Evolutionary conservation across 2,329 filamentous ascomycete genomes (phyloP), one percentile per base, ranked within the genome.

Genomic region (Falciphora oryzae): DNA sequence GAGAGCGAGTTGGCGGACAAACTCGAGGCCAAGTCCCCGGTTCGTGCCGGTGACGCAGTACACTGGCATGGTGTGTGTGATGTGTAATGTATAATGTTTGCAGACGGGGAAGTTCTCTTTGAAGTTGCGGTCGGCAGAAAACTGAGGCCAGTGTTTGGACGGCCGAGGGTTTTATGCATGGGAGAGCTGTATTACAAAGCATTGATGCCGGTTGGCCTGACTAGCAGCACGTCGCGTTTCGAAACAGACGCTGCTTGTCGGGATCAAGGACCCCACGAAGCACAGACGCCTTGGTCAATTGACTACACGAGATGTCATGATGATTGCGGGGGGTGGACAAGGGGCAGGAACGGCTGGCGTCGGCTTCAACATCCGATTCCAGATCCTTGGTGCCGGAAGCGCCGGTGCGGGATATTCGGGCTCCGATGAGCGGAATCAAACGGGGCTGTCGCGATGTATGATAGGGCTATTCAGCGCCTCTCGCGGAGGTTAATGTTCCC

Each of bases 21-120:
- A 71, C 57, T 74, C 72, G 60, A 75, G 72, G 38, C 74, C 74
- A 62, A 70, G 68, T 58, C 69, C 71, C 16, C 68, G 73, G 71
- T 69, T 78, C 65, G 68, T 71, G 68, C 74, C 74, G 22, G 71
- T 72, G 61, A 75, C 68, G 65, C 71, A 72, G 66, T 73, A 75
- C 27, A 71, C 67, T 13, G 73, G 71, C 73, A 75, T 75, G n/a
- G 57, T 67, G 13, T 6, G 31, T 18, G 11, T 58, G 11, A 31
- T 27, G 35, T 11, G 22, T 61, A 22, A 38, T 61, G 32, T 50
- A 35, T 18, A n/a, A 14, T 62, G 27, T 31, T 14, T 25, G 14
- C 11, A 8, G 60, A 35, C 28, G 27, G 4, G 25, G 22, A 32
- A 11, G 5, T 25, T 10, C 5, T 53, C 14, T 22, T 44, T n/a